These are phyloP conservation scores for Chamaenerion angustifolium DNA, from an alignment of 345 rosid species.

Conservation along the genomic window DNA sequence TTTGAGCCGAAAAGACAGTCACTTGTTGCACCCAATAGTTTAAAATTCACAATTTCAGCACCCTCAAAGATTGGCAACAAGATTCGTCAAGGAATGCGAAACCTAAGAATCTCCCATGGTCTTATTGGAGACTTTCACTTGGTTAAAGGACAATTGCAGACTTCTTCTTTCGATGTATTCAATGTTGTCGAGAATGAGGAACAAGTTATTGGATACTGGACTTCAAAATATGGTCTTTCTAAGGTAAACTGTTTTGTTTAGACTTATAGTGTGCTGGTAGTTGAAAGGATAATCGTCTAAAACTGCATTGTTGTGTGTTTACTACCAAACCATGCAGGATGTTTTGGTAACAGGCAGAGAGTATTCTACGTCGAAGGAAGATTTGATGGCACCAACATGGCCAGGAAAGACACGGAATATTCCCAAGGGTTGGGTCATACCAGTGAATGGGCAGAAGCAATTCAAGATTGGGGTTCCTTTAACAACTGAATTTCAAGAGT, in stretches of 20 bases:
- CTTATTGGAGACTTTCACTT: conserved; percentile 3
- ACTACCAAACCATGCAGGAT: not conserved
- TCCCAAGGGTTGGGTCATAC: conserved; percentile 15
- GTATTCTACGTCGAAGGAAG: not conserved
- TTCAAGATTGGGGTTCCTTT: conserved; percentile 13
- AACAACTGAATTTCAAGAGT: conserved; percentile 6
- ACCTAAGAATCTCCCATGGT: conserved; percentile 1
- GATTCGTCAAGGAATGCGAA: not conserved
- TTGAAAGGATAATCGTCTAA: too few relatives aligned
- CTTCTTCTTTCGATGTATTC: conserved; percentile 8
- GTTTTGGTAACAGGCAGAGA: not conserved
- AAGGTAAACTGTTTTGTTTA: too few relatives aligned
- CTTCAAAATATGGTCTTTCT: not conserved
- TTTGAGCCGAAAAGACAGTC: not conserved
- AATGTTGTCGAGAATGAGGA: conserved; percentile 3
- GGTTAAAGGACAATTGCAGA: not conserved
- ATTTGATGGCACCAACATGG: conserved; percentile 6
- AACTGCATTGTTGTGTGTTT: too few relatives aligned
- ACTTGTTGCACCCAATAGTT: too few relatives aligned
- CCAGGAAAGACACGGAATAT: conserved; percentile 9
- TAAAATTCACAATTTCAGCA: conserved; percentile 6
- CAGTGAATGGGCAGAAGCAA: conserved; percentile 2
- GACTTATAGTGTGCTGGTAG: too few relatives aligned
- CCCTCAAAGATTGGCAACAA: conserved; percentile 8
- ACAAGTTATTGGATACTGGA: conserved; percentile 7